Evolutionary conservation across 345 rosid species (phyloP).

Genomic region (Corymbia maculata): DNA sequence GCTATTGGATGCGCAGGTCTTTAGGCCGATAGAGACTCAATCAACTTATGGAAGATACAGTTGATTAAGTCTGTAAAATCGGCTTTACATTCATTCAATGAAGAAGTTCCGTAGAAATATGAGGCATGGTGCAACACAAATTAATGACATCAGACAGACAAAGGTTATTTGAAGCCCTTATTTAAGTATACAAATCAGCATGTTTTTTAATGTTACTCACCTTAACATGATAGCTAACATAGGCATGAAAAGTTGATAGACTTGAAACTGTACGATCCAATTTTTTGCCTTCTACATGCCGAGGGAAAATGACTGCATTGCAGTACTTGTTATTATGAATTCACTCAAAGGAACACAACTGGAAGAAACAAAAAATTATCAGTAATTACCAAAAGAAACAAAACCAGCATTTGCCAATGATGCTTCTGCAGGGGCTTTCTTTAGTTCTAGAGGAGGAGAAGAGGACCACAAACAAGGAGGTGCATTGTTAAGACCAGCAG

Average conservation of each 20-base stretch:
- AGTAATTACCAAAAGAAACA: conserved; percentile 76
- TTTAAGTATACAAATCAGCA: not conserved
- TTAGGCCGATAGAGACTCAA: not conserved
- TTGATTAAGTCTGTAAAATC: not conserved
- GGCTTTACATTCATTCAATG: not conserved
- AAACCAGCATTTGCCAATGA: conserved; percentile 90
- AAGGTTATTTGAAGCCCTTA: not conserved
- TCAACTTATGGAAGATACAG: not conserved
- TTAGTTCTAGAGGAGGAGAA: conserved; percentile 59
- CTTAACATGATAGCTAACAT: conserved; percentile 95
- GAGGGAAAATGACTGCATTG: conserved; percentile 67
- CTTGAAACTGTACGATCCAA: conserved; percentile 88
- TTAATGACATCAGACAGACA: not conserved
- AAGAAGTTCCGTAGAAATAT: not conserved
- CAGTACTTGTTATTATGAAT: not conserved
- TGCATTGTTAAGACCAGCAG: conserved; percentile 70
- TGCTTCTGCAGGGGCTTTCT: conserved; percentile 65
- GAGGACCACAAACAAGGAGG: conserved; percentile 86
- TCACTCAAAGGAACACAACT: not conserved
- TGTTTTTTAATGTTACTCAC: conserved; percentile 19
- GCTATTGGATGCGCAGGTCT: not conserved
- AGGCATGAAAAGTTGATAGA: conserved; percentile 86
- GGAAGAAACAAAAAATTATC: not conserved
- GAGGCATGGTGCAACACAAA: not conserved
- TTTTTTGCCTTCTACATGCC: conserved; percentile 85